phyloP scores from a whole-genome alignment of 345 rosid genomes.

The Microcos paniculata region DNA sequence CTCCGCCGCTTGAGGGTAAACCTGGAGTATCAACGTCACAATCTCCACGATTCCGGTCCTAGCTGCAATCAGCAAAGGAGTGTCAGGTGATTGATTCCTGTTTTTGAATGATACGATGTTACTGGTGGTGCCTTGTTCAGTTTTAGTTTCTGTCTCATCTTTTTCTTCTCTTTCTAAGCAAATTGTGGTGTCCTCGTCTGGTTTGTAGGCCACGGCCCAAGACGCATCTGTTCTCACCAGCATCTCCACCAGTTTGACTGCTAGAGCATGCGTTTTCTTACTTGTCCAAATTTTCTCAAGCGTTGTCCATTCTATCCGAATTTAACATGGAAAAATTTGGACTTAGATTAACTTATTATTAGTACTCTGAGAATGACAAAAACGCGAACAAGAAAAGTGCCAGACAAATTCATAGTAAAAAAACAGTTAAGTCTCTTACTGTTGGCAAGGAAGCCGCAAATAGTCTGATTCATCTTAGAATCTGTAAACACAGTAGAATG shows the following conservation, averaged over 20 bases:
- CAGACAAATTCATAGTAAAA: not conserved
- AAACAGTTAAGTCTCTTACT: not conserved
- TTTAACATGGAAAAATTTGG: not conserved
- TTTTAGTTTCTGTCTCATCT: not conserved
- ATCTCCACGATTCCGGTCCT: conserved; percentile 4
- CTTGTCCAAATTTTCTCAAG: not conserved
- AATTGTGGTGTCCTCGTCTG: not conserved
- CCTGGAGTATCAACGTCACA: not conserved
- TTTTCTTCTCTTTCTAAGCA: not conserved
- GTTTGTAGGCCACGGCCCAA: not conserved
- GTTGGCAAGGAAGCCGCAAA: not conserved
- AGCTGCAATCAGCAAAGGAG: conserved; percentile 8
- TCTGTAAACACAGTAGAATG: not conserved
- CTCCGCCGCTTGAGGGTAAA: conserved; percentile 2
- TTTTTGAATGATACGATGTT: not conserved
- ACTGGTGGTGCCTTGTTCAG: not conserved
- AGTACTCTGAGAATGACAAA: not conserved
- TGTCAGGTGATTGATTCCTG: not conserved
- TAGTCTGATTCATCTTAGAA: not conserved
- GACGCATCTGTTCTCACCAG: not conserved
- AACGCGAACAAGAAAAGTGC: too few relatives aligned
- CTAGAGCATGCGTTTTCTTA: not conserved
- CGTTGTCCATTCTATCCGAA: not conserved
- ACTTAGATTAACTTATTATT: too few relatives aligned
- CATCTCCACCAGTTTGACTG: not conserved